phyloP scores from a whole-genome alignment of 2,329 filamentous ascomycete species.

The Cercospora sp. region DNA sequence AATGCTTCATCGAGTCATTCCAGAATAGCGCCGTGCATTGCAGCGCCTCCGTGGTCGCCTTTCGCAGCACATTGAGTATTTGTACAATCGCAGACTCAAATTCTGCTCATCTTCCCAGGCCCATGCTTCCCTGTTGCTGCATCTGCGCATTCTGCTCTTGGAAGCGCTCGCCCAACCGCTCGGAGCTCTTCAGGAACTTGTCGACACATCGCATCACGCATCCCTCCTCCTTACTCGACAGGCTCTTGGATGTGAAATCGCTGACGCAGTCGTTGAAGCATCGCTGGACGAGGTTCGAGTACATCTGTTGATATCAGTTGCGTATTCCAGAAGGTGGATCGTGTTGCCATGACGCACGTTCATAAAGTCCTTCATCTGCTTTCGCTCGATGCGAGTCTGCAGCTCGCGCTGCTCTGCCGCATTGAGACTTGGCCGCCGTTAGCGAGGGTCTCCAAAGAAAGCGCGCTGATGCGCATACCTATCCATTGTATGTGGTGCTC shows the following conservation, averaged over 20 bases:
- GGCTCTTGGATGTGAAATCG: slow-evolving; percentile 96
- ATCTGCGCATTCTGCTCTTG: slow-evolving; percentile 69
- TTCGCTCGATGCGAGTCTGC: slow-evolving; percentile 90
- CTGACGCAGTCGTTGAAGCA: slow-evolving; percentile 98
- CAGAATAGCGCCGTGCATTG: slow-evolving; percentile 26
- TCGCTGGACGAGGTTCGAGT: slow-evolving; percentile 73
- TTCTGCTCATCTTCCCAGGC: slow-evolving; percentile 26
- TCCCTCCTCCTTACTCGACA: slow-evolving; percentile 81
- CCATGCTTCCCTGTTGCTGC: slow-evolving; percentile 58
- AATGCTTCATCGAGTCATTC: not conserved
- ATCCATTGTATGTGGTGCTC: slow-evolving; percentile 28
- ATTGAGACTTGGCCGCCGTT: slow-evolving; percentile 59
- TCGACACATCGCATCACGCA: slow-evolving; percentile 94
- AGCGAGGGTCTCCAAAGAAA: slow-evolving; percentile 6
- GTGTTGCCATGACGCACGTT: slow-evolving; percentile 61
- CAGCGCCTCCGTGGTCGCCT: slow-evolving; percentile 2
- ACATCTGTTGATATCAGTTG: slow-evolving; percentile 54
- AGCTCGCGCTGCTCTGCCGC: slow-evolving; percentile 86
- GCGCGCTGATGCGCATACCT: slow-evolving; percentile 27
- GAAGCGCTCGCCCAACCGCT: slow-evolving; percentile 89
- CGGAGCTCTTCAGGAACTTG: slow-evolving; percentile 90
- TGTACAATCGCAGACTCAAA: slow-evolving; percentile 15
- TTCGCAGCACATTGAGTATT: slow-evolving; percentile 12
- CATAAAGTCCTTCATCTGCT: slow-evolving; percentile 99
- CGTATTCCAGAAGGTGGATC: not conserved